Conservation (phyloP, 495 filamentous ascomycete species). For the Penicillium cosmopolitanum region DNA sequence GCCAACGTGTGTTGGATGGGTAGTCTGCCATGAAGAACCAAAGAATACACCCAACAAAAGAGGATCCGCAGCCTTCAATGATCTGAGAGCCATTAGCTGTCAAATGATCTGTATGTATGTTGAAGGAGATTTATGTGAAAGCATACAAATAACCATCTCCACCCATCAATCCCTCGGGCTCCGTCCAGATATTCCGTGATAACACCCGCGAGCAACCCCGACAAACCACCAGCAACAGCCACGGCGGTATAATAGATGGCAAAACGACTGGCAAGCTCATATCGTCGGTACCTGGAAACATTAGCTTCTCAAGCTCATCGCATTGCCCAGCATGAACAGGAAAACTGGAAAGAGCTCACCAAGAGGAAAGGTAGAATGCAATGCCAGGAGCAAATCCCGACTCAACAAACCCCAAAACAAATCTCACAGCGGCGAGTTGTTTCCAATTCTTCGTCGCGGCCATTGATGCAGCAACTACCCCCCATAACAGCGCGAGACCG, state of each 20-base stretch:
- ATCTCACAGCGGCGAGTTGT: constrained; percentile 9
- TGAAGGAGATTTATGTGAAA: neutral
- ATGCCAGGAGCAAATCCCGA: constrained; percentile 13
- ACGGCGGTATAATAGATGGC: constrained; percentile 10
- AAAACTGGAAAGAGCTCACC: neutral
- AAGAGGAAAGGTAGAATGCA: constrained; percentile 15
- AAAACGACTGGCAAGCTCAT: constrained; percentile 13
- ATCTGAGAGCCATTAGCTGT: neutral
- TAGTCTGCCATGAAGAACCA: constrained; percentile 18
- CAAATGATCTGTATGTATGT: neutral
- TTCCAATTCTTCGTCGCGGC: constrained; percentile 10
- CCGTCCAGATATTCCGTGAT: constrained; percentile 15
- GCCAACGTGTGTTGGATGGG: constrained; percentile 9
- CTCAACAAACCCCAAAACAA: constrained; percentile 14
- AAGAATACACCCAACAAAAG: constrained; percentile 3
- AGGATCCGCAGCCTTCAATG: constrained; percentile 12
- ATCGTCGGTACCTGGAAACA: constrained; percentile 10
- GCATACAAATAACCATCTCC: constrained; percentile 16
- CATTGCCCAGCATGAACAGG: neutral
- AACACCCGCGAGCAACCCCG: constrained; percentile 8
- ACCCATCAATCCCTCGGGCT: constrained; percentile 4
- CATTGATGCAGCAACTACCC: constrained; percentile 8
- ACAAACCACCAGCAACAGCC: constrained; percentile 8
- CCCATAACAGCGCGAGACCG: constrained; percentile 10
- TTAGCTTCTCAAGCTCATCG: neutral